Evolutionary conservation across 768 basidiomycete species (phyloP), one percentile per base, ranked within the genome.

Genomic region (Russula griseocarnosa): DNA sequence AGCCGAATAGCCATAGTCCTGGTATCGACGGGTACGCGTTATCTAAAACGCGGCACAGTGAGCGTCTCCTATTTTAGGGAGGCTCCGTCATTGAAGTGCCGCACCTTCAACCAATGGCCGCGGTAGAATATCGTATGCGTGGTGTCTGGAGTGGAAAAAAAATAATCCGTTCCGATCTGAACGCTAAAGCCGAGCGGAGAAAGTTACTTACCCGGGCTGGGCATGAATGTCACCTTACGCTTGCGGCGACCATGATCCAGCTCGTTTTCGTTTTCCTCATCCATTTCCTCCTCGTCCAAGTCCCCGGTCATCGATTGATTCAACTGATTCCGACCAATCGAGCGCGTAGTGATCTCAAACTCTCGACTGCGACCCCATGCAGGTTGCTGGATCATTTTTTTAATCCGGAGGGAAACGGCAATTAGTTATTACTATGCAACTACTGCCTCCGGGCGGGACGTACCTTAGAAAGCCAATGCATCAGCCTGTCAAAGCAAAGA

Each of bases 71-170:
- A 22, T 67, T 73, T 61, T 67, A 54, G 66, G 60, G 42, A 59
- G 34, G 57, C 50, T 47, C 40, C 58, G 38, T 49, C 49, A 56
- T 54, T 52, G 58, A 34, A 65, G 56, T 54, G 30, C 74, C 83
- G 65, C 71, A 92, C 89, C 72, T 90, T 82, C 64, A 93, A 79
- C 91, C 90, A 92, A 71, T 93, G 92, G 56, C 91, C 91, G 71
- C 84, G 84, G 79, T 93, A 93, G 78, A 90, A 93, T 61, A 93
- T 91, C 18, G 90, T 93, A 73, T 93, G 91, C 8, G 88, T 91
- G 0, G 89, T 91, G 71, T 92, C 91, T 92, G 44, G 53, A 28
- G 53, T 32, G 57, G 38, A 16, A 61, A 61, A 42, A 62, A 57
- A 50, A 53, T 3, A 60, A 60, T 60, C 26, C 51, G 49, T 24